Base-by-base conservation (phyloP, 2,329 filamentous ascomycete species). In the Talaromyces sp. region DNA sequence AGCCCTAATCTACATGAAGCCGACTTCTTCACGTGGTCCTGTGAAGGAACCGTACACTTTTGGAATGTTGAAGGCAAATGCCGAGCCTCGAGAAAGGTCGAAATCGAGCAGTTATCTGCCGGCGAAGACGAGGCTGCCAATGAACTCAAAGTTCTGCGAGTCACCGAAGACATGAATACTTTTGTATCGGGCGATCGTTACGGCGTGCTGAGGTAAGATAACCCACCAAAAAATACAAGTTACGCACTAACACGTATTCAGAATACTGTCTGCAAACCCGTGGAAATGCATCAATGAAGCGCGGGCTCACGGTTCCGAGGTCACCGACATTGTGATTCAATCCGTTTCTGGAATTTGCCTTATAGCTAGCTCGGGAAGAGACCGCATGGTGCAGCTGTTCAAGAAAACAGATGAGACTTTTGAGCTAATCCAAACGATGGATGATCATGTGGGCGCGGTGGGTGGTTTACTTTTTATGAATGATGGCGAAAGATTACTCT, bases 311-410 rank as follows among this genome's bases (percentile, higher is more conserved):
- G 85, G 89, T 5, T 88, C 87, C 8, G 92, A 97, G 69, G 90
- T 96, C 64, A 91, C 91, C 44, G 90, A 89, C 68, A 88, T 98
- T 66, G 85, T 88, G 22, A 81, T 96, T 4, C 86, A 87, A 68
- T 85, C 91, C 67, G 81, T 82, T 52, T 80, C 83, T 0, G 80
- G 83, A 1, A 81, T 79, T 54, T 83, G 86, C 39, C 79, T 96
- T 53, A 81, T 98, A 67, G 93, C 91, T 19, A 92, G 88, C 11
- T 93, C 89, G 71, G 91, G 92, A 39, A 85, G 95, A 66, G 95
- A 99, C 75, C 88, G 95, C 57, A 96, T 90, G n/a, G 85, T 93
- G 0, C 95, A 99, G 73, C 79, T 99, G n/a, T 98, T 97, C 72
- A 82, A 85, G 63, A 81, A 81, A 27, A 77, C 78, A 1, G 79